These are phyloP conservation scores for Nevesoporus exiguus DNA, from an alignment of 768 basidiomycete species.

Conservation along the genomic window DNA sequence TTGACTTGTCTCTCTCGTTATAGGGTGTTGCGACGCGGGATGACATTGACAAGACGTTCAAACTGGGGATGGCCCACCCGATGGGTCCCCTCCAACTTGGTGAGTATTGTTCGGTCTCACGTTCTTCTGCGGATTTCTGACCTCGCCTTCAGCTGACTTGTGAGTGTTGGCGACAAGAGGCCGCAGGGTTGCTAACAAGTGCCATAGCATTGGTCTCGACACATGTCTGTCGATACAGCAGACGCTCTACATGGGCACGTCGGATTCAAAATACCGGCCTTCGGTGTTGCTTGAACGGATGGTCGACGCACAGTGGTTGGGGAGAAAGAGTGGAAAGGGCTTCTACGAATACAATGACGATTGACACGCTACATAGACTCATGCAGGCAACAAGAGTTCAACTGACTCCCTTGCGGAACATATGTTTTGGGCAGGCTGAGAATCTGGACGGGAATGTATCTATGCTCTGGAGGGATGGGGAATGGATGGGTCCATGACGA, in stretches of 20 bases:
- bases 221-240: constrained; percentile 93
- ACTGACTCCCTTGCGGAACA: background rate
- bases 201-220: constrained; percentile 86
- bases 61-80: constrained; percentile 90
- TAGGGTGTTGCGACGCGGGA: constrained; percentile 90
- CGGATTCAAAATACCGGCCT: constrained; percentile 94
- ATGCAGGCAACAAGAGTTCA: background rate
- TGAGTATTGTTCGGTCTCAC: constrained; percentile 20
- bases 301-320: constrained; percentile 95
- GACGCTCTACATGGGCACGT: constrained; percentile 83
- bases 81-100: constrained; percentile 93
- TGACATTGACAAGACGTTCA: constrained; percentile 93
- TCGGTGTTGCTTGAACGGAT: constrained; percentile 86
- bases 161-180: constrained; percentile 12
- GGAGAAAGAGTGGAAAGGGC: constrained; percentile 89
- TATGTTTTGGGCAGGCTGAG: background rate
- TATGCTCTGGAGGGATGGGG: background rate
- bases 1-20: background rate
- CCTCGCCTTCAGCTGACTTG: constrained; percentile 28
- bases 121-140: background rate
- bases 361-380: constrained; percentile 1
- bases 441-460: background rate
- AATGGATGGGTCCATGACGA: background rate
- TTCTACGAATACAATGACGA: constrained; percentile 77
- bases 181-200: background rate